These are phyloP conservation scores for Geotrichum carabidarum DNA, from an alignment of 1,139 yeast species.

Conservation along the genomic window DNA sequence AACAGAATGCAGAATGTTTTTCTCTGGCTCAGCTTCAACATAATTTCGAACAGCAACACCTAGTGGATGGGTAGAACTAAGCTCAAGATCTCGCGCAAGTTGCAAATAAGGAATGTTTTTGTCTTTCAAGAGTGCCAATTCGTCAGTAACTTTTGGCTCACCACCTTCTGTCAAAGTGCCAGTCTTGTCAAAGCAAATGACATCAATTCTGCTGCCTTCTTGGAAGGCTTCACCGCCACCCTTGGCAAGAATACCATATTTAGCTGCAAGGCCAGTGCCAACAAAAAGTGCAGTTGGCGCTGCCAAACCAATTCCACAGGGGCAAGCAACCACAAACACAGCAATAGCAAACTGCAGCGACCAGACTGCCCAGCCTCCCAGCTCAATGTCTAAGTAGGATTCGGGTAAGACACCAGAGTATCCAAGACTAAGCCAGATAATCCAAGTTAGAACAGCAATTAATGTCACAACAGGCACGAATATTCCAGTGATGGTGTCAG, in stretches of 20 bases:
- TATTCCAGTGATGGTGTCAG: conserved; percentile 64
- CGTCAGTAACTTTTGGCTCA: conserved; percentile 53
- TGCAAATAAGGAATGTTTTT: conserved; percentile 37
- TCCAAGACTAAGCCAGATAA: conserved; percentile 62
- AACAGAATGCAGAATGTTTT: conserved; percentile 27
- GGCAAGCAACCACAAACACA: conserved; percentile 85
- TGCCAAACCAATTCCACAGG: conserved; percentile 86
- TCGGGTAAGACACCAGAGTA: conserved; percentile 51
- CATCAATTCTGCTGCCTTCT: conserved; percentile 60
- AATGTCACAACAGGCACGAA: conserved; percentile 66
- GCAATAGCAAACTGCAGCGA: conserved; percentile 71
- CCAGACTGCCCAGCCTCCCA: conserved; percentile 78
- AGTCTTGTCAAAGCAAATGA: conserved; percentile 73
- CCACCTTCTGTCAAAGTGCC: conserved; percentile 70
- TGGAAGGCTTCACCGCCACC: conserved; percentile 84
- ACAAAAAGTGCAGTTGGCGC: conserved; percentile 92
- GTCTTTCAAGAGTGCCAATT: conserved; percentile 29
- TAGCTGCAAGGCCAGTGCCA: conserved; percentile 83
- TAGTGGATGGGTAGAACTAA: conserved; percentile 65
- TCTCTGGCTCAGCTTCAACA: conserved; percentile 30
- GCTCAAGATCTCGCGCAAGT: conserved; percentile 55
- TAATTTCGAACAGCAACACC: conserved; percentile 54
- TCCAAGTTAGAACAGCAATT: conserved; percentile 60
- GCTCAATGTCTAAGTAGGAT: conserved; percentile 53
- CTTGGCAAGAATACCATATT: conserved; percentile 67